These are phyloP conservation scores for Phytopythium mirpurense DNA, from an alignment of 352 stramenopile species.

Conservation along the genomic window DNA sequence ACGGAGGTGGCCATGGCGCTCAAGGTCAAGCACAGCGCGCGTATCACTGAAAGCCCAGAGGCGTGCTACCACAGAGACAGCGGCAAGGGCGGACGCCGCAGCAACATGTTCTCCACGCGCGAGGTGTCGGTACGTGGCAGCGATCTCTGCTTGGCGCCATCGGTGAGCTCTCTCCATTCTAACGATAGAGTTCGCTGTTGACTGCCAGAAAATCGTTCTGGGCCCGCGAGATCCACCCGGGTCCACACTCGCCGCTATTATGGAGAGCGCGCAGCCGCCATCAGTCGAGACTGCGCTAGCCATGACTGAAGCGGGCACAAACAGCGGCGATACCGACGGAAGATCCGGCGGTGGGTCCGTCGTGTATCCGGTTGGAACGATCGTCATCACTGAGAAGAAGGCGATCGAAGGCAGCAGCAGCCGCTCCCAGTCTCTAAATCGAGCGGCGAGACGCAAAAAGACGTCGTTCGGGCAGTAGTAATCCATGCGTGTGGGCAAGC, in stretches of 20 bases:
- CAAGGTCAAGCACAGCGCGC: constrained; percentile 40
- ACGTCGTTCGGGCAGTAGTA: not conserved
- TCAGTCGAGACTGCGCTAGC: constrained; percentile 39
- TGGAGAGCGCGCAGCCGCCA: constrained; percentile 40
- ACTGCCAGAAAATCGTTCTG: constrained; percentile 43
- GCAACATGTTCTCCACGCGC: constrained; percentile 48
- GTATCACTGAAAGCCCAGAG: constrained; percentile 18
- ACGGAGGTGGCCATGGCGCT: constrained; percentile 54
- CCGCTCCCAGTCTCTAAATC: not conserved
- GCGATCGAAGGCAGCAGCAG: not conserved
- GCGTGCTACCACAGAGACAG: constrained; percentile 17
- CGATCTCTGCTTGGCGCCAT: not conserved
- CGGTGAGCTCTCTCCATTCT: not conserved
- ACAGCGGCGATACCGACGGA: not conserved
- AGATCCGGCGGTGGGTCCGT: not conserved
- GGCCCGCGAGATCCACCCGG: constrained; percentile 46
- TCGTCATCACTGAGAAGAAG: constrained; percentile 1
- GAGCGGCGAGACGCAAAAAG: not conserved
- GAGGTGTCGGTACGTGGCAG: constrained; percentile 26
- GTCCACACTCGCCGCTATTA: constrained; percentile 36
- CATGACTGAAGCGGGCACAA: constrained; percentile 26
- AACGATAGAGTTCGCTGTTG: not conserved
- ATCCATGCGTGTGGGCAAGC: no score
- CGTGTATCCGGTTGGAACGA: not conserved
- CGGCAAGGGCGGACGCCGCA: constrained; percentile 22